These are phyloP conservation scores for Zygoascus ofunaensis DNA, from an alignment of 805 yeast genomes.

Conservation along the genomic window DNA sequence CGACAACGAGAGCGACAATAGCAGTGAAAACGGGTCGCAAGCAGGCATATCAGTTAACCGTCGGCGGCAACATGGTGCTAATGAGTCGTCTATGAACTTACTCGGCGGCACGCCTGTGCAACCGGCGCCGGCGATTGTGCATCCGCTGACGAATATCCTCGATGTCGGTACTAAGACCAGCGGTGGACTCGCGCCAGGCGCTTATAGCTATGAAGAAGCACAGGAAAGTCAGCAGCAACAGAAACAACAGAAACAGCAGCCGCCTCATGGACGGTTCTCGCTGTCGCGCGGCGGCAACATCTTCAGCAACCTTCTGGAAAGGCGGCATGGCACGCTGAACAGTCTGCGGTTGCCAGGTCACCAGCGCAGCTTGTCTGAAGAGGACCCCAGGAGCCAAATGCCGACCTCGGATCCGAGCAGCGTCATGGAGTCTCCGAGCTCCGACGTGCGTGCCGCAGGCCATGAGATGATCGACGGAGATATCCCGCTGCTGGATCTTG, in stretches of 20 bases:
- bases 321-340: neutral
- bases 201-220: slow-evolving; percentile 10
- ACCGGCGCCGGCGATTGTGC: slow-evolving; percentile 3
- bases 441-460: slow-evolving; percentile 3
- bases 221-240: neutral
- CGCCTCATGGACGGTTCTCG: neutral
- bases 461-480: slow-evolving; percentile 10
- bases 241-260: neutral
- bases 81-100: slow-evolving; percentile 7
- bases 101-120: slow-evolving; percentile 4
- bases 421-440: neutral
- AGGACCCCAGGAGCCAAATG: neutral
- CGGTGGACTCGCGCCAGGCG: slow-evolving; percentile 31
- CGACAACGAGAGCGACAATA: too few relatives aligned
- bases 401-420: neutral
- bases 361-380: slow-evolving; percentile 1
- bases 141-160: slow-evolving; percentile 12
- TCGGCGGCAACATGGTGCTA: neutral
- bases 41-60: neutral
- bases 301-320: neutral
- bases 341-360: slow-evolving; percentile 3
- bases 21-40: neutral
- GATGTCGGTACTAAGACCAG: slow-evolving; percentile 23
- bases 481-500: slow-evolving; percentile 18
- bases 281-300: neutral